Conservation (phyloP, 345 rosid species). For the Cardamine chenopodiifolia region DNA sequence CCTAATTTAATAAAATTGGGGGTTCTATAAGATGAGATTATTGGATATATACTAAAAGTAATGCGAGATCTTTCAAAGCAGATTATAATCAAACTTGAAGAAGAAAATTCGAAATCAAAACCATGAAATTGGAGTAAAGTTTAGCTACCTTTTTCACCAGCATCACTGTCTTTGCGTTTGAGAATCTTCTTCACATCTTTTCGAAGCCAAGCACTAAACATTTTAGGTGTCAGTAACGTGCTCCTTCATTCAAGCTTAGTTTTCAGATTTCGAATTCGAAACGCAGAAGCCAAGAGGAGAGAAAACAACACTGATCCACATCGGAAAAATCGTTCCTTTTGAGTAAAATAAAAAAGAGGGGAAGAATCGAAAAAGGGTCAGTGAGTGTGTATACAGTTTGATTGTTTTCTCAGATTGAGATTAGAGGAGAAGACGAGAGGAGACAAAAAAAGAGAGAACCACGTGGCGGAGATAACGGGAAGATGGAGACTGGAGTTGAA, state of each 20-base stretch:
- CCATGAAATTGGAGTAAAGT: not conserved
- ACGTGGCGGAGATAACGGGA: conserved; percentile 44
- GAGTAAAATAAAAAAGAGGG: not conserved
- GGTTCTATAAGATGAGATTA: not conserved
- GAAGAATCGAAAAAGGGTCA: not conserved
- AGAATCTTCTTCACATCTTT: conserved; percentile 80
- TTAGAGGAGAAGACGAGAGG: conserved; percentile 6
- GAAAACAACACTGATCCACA: conserved; percentile 21
- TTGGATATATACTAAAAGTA: not conserved
- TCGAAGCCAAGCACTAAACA: conserved; percentile 47
- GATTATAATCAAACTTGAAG: not conserved
- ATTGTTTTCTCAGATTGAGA: conserved; percentile 9
- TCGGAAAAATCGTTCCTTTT: not conserved
- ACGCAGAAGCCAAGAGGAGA: conserved; percentile 10
- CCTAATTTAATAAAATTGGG: conserved; percentile 10
- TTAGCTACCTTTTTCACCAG: conserved; percentile 66
- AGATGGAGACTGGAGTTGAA: conserved; percentile 28
- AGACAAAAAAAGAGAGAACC: conserved; percentile 22
- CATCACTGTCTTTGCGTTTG: conserved; percentile 92
- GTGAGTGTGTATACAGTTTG: not conserved
- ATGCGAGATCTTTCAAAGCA: not conserved
- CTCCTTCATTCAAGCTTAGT: not conserved
- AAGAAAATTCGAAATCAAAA: too few species aligned
- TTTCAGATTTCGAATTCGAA: conserved; percentile 24
- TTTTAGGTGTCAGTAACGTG: conserved; percentile 43